A percentile compares a stretch with the other conserved stretches of the same genome.
phyloP scores from a whole-genome alignment of 108 stramenopile genomes.

The Skeletonema costatum region DNA sequence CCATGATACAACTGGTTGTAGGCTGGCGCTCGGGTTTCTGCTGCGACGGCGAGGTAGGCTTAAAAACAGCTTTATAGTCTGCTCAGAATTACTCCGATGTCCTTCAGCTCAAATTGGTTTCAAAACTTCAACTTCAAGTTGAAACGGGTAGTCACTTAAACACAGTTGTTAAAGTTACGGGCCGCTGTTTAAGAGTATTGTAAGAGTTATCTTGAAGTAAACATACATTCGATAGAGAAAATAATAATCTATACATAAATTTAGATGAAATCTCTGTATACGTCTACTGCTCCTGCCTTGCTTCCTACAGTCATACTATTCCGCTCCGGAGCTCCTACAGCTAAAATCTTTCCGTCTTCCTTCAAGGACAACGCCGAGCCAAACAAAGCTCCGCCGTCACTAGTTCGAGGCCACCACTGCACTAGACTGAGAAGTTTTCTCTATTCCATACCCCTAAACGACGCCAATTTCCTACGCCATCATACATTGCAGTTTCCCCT shows the following conservation, averaged over 20 bases:
- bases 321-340: neutral
- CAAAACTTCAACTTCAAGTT: no score
- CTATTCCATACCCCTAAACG: neutral
- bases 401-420: neutral
- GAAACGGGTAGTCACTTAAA: no score
- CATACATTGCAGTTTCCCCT: neutral
- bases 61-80: no score
- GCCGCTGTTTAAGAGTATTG: no score
- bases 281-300: neutral
- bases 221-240: no score
- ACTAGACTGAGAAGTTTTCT: neutral
- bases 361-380: neutral
- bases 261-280: neutral
- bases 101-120: no score
- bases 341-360: neutral
- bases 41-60: no score
- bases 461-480: neutral
- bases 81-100: no score
- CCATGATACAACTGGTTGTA: no score
- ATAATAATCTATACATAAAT: neutral
- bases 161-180: no score
- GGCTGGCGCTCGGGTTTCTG: no score
- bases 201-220: no score
- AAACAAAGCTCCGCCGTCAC: neutral
- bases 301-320: neutral